A percentile compares a stretch with the other conserved stretches of the same genome.
phyloP scores from a whole-genome alignment of 305 asterid species.

The Ilex paraguariensis region DNA sequence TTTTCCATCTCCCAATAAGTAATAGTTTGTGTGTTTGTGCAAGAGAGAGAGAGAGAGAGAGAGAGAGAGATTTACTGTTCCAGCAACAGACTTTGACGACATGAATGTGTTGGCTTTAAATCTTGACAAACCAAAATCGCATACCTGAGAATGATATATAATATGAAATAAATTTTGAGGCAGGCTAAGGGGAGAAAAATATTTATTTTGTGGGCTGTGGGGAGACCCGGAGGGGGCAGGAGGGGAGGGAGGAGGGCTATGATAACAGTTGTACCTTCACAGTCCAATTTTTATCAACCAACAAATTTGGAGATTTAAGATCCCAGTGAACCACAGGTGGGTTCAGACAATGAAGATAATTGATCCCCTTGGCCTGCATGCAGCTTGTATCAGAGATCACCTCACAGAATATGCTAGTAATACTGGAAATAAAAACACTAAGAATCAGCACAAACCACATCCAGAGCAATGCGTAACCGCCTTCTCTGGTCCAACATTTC shows the following conservation, averaged over 20 bases:
- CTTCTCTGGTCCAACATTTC: slow-evolving; percentile 67
- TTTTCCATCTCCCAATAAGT: neutral
- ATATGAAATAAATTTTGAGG: neutral
- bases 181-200: no score
- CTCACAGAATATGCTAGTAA: neutral
- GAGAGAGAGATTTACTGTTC: slow-evolving; percentile 60
- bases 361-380: slow-evolving; percentile 87
- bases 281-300: slow-evolving; percentile 92
- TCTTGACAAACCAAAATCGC: slow-evolving; percentile 91
- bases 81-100: slow-evolving; percentile 86
- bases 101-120: slow-evolving; percentile 90
- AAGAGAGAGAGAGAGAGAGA: slow-evolving; percentile 10
- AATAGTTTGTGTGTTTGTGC: neutral
- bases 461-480: slow-evolving; percentile 83
- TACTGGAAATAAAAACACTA: neutral
- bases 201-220: no score
- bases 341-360: slow-evolving; percentile 80
- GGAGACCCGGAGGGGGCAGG: neutral
- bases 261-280: slow-evolving; percentile 51
- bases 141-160: slow-evolving; percentile 42
- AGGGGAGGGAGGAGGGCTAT: no score
- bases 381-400: slow-evolving; percentile 12
- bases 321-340: slow-evolving; percentile 96
- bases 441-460: slow-evolving; percentile 60
- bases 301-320: slow-evolving; percentile 84